phyloP scores from a whole-genome alignment of 108 stramenopile genomes.

The Craspedostauros australis region DNA sequence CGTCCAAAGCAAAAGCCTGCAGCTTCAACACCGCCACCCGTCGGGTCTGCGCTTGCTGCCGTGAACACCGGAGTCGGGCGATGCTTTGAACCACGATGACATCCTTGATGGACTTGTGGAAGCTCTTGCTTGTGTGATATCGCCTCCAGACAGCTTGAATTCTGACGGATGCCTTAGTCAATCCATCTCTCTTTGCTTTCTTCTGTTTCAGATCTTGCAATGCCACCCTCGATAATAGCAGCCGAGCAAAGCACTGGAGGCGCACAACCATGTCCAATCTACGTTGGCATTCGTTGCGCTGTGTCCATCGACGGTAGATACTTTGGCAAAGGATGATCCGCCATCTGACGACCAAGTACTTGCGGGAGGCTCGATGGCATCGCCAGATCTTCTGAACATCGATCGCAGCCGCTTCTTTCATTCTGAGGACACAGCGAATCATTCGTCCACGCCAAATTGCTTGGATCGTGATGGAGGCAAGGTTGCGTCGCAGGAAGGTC shows the following conservation, averaged over 20 bases:
- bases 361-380: neutral
- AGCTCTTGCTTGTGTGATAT: constrained; percentile 21
- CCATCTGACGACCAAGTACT: neutral
- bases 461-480: constrained; percentile 9
- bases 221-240: no score
- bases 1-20: constrained; percentile 3
- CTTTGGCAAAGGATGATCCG: neutral
- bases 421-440: neutral
- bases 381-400: constrained; percentile 7
- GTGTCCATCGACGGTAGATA: no score
- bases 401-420: constrained; percentile 3
- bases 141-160: constrained; percentile 47
- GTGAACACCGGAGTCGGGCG: constrained; percentile 22
- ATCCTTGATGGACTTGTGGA: constrained; percentile 35
- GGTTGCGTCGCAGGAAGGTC: no score
- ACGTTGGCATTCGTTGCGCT: no score
- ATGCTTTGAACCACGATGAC: constrained; percentile 29
- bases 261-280: no score
- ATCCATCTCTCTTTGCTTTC: no score
- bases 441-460: constrained; percentile 3
- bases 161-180: no score
- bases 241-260: no score
- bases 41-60: neutral
- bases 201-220: no score
- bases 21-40: neutral